A percentile compares a stretch with the other conserved stretches of the same genome.
Evolutionary conservation across 331 rosid species (phyloP).

Genomic region (Phaseolus coccineus): DNA sequence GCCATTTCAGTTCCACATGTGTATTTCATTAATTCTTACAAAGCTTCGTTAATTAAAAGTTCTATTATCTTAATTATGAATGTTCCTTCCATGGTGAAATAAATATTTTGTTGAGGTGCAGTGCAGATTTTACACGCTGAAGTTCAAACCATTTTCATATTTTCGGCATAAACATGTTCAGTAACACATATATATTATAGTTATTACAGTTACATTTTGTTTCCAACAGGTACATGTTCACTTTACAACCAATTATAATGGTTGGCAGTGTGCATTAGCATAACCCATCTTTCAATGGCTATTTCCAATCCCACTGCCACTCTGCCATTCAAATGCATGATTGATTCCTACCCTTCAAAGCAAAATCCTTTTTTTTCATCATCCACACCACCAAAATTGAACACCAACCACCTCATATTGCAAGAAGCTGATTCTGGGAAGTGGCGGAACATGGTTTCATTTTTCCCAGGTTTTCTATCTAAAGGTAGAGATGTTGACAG

Average conservation of each 20-base stretch:
- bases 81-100: not conserved
- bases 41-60: not conserved
- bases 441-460: conserved; percentile 56
- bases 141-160: not conserved
- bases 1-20: not conserved
- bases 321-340: conserved; percentile 27
- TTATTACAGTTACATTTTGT: not conserved
- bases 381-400: conserved; percentile 36
- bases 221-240: not conserved
- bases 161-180: not conserved
- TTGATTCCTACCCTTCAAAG: conserved; percentile 33
- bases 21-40: not conserved
- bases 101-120: not conserved
- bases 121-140: not conserved
- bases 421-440: conserved; percentile 40
- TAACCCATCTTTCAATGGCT: conserved; percentile 40
- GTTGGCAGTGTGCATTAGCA: not conserved
- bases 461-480: conserved; percentile 47
- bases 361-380: conserved; percentile 36
- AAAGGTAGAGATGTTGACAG: conserved; percentile 49
- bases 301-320: conserved; percentile 20
- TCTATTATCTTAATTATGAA: not conserved
- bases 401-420: conserved; percentile 32
- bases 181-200: not conserved
- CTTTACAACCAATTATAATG: conserved; percentile 12